These are phyloP conservation scores for Penicillium mononematosum DNA, from an alignment of 495 filamentous ascomycete genomes.

Conservation along the genomic window DNA sequence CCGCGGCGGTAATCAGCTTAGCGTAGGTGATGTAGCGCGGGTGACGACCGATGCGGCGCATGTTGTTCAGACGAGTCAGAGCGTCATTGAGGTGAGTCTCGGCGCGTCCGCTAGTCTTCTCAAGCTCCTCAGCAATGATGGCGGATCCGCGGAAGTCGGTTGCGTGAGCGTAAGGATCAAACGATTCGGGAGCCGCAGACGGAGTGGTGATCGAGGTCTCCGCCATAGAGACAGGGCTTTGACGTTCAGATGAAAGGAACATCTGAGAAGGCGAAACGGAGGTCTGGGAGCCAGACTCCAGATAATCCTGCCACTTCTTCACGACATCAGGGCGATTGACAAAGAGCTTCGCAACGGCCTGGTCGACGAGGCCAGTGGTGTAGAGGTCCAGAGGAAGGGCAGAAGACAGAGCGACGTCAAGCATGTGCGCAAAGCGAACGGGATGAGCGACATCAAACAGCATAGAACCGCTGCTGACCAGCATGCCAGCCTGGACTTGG, in stretches of 20 bases:
- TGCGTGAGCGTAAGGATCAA: constrained; percentile 83
- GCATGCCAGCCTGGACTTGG: constrained; percentile 63
- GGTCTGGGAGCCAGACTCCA: constrained; percentile 40
- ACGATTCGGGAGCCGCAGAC: constrained; percentile 67
- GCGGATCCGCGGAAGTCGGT: constrained; percentile 92
- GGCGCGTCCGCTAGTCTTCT: constrained; percentile 64
- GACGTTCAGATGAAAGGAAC: constrained; percentile 33
- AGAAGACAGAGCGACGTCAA: constrained; percentile 53
- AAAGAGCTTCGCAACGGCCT: constrained; percentile 53
- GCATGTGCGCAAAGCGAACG: constrained; percentile 60
- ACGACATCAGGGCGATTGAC: constrained; percentile 56
- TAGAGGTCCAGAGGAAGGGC: constrained; percentile 50
- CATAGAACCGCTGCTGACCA: constrained; percentile 45
- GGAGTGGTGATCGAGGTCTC: constrained; percentile 39
- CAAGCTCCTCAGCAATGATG: constrained; percentile 82
- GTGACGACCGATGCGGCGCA: constrained; percentile 86
- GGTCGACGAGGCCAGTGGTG: constrained; percentile 55
- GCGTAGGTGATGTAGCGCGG: constrained; percentile 94
- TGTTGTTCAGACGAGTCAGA: constrained; percentile 79
- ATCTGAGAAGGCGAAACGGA: constrained; percentile 11
- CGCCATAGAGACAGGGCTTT: constrained; percentile 39
- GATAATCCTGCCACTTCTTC: constrained; percentile 56
- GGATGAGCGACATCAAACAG: constrained; percentile 54
- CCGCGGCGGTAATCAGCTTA: constrained; percentile 88
- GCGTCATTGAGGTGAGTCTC: constrained; percentile 76